Conservation (phyloP, 768 basidiomycete species). For the Kwoniella botswanensis region DNA sequence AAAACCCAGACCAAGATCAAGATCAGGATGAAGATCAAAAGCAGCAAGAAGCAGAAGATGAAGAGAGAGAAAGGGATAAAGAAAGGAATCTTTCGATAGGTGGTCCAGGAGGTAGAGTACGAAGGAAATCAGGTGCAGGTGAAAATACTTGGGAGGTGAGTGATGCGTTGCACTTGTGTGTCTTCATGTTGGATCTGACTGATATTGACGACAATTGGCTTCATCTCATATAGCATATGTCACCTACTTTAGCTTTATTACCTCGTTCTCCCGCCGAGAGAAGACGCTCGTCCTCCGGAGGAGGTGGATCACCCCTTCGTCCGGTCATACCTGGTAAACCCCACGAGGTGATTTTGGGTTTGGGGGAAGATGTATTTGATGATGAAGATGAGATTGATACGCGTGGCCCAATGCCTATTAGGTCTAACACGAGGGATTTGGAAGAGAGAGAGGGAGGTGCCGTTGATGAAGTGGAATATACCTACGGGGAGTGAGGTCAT, state of each 20-base stretch:
- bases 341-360: constrained; percentile 6
- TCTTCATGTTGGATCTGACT: not conserved
- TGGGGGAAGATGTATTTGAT: constrained; percentile 64
- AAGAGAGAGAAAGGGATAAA: constrained; percentile 49
- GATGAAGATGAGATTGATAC: constrained; percentile 72
- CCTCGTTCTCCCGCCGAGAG: constrained; percentile 84
- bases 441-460: constrained; percentile 50
- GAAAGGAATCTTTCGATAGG: constrained; percentile 62
- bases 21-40: constrained; percentile 41
- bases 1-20: constrained; percentile 31
- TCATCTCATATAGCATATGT: constrained; percentile 74
- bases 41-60: not conserved
- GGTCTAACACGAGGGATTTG: constrained; percentile 47
- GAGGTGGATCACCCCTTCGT: constrained; percentile 72
- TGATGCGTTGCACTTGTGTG: not conserved
- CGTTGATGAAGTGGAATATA: constrained; percentile 59
- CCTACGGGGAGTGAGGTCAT: constrained; percentile 48
- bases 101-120: constrained; percentile 61
- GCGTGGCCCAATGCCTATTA: constrained; percentile 69
- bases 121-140: constrained; percentile 65
- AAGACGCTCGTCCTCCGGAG: constrained; percentile 68
- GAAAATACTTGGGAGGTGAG: constrained; percentile 95
- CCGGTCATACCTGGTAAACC: constrained; percentile 72
- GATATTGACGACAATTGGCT: not conserved
- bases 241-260: constrained; percentile 89